Evolutionary conservation across 2,329 filamentous ascomycete genomes (phyloP), one percentile per base, ranked within the genome.

Genomic region (Botrytis sinoallii): DNA sequence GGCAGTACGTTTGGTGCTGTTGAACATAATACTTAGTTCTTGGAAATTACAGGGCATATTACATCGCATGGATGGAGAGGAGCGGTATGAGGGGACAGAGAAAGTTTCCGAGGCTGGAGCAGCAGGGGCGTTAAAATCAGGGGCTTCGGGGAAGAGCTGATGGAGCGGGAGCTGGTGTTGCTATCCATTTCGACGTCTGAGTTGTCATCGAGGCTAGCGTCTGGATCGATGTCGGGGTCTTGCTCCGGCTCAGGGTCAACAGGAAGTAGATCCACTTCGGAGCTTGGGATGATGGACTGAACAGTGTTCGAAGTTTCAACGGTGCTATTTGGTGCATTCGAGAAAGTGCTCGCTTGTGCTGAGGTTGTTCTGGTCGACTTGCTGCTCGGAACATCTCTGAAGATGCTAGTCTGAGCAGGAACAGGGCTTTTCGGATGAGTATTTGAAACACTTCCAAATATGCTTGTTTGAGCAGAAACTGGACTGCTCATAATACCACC

Each of bases 121-220:
- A 57, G 75, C 75, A n/a, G 76, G 74, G 18, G 74, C 73, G 77
- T 78, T 76, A 59, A 77, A 78, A 14, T 73, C 57, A 20, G 71
- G 71, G 3, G 44, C 38, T 20, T 42, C 44, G 0, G 32, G 79
- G 72, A 84, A 78, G 71, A 82, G 79, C 46, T 76, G 76, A 22
- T 8, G 29, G 57, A 32, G 44, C 44, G 32, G 16, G 71, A 55
- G 16, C 46, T 35, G 63, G 18, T 1, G n/a, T 57, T 16, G 18
- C 40, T 35, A 25, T 12, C 5, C 5, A 22, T 46, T 29, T 38
- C 32, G 4, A 25, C 5, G 5, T 46, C 46, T 29, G 32, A 25
- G 5, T 63, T 40, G 8, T 42, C 18, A 52, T 35, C 10, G n/a
- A 14, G 65, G 16, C 32, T 29, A 10, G 5, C 6, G 1, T 52